Evolutionary conservation across 169 alveolate genomes (phyloP), one percentile per base, ranked within the genome.

Genomic region (Cryptosporidium meleagridis): DNA sequence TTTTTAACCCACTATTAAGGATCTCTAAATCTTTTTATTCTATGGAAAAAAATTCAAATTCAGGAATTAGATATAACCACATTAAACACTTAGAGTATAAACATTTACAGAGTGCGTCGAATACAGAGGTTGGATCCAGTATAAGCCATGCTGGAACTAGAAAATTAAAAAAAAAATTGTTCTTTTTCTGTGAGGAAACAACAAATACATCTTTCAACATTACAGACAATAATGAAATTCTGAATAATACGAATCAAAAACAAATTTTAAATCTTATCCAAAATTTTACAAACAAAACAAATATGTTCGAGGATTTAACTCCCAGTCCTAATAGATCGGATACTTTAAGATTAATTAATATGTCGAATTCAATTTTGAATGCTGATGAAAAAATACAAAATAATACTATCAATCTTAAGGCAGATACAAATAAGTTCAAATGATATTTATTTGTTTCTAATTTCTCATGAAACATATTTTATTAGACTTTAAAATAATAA

Each of bases 51-150:
- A 37, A 80, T 44, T 62, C 75, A n/a, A 80, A 33, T 9, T 26
- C 52, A n/a, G 7, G 10, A 18, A 41, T 65, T 21, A 29, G 35
- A 80, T 80, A 80, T 44, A 33, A 62, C 29, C 62, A 33, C 14
- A 21, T 80, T 16, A 65, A 45, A 0, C 89, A 80, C 53, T 33
- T 39, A 14, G 89, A 18, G 33, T 62, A 80, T 62, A 7, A 12
- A 16, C 89, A 80, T 65, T 37, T 80, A 7, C 89, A 80, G 31
- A 18, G 26, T 23, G 89, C 80, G 18, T 23, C 89, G 10, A 51
- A 80, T 61, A 26, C 10, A 3, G 89, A 80, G 33, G 31, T 45
- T 1, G 33, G 16, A 16, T 8, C 23, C 12, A 29, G 10, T 29
- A 67, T 80, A 1, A 65, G 48, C 0, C 6, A n/a, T 3, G 31